phyloP scores from a whole-genome alignment of 306 rosid species.

The Lupinus albus region DNA sequence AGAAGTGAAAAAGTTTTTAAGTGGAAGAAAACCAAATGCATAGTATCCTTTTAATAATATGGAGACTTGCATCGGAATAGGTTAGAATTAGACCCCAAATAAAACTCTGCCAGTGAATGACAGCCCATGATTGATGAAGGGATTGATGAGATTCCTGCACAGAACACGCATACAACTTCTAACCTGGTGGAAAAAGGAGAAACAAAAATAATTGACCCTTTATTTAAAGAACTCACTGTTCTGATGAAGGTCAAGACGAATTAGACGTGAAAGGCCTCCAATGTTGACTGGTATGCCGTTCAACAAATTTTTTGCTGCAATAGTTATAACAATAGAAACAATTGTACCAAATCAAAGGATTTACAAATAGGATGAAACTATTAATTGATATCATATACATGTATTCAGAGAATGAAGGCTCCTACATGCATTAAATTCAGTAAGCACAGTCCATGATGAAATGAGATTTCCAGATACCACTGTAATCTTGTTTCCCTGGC shows the following conservation, averaged over 20 bases:
- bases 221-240: constrained; percentile 69
- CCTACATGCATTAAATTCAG: constrained; percentile 86
- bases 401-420: constrained; percentile 31
- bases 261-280: constrained; percentile 78
- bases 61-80: constrained; percentile 43
- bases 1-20: constrained; percentile 33
- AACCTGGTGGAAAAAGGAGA: constrained; percentile 35
- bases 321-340: constrained; percentile 31
- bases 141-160: constrained; percentile 76
- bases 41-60: constrained; percentile 33
- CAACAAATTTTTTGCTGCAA: constrained; percentile 83
- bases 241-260: constrained; percentile 81
- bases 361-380: constrained; percentile 30
- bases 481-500: constrained; percentile 84
- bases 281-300: constrained; percentile 68
- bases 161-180: constrained; percentile 33
- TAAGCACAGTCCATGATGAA: constrained; percentile 79
- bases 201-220: constrained; percentile 16
- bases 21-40: constrained; percentile 36
- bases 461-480: constrained; percentile 62
- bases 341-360: constrained; percentile 31
- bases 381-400: constrained; percentile 18
- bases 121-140: constrained; percentile 78
- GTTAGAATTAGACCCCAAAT: constrained; percentile 73
- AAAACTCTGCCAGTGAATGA: constrained; percentile 74